Evolutionary conservation across 352 stramenopile species (phyloP).

Genomic region (Pythium grandisporangium): DNA sequence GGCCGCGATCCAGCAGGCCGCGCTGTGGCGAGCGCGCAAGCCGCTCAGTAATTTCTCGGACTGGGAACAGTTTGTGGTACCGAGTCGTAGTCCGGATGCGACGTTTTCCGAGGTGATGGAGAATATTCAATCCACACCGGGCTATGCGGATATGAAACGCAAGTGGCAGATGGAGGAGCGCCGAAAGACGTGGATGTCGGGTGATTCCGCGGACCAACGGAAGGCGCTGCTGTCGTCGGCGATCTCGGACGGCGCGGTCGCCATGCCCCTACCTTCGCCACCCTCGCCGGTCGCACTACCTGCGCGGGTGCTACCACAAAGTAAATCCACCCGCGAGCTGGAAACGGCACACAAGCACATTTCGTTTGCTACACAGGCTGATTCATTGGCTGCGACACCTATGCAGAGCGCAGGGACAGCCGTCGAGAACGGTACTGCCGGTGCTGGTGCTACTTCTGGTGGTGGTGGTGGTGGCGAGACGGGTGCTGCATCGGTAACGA

Average conservation of each 20-base stretch:
- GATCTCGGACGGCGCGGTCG: too few relatives aligned
- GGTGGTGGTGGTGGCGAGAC: too few relatives aligned
- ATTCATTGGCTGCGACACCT: too few relatives aligned
- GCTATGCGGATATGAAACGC: constrained; percentile 33
- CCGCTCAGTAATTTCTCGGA: constrained; percentile 58
- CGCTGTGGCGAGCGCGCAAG: constrained; percentile 69
- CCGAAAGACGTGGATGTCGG: constrained; percentile 68
- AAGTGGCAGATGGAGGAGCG: constrained; percentile 51
- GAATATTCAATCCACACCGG: constrained; percentile 32
- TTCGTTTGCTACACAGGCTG: too few relatives aligned
- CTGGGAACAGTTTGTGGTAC: constrained; percentile 52
- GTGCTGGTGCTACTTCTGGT: too few relatives aligned
- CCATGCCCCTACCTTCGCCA: too few relatives aligned
- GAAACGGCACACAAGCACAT: constrained; percentile 16
- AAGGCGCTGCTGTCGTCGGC: constrained; percentile 15
- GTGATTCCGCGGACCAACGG: constrained; percentile 15
- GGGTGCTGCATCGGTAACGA: too few relatives aligned
- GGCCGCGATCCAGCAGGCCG: constrained; percentile 61
- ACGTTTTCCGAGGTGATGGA: constrained; percentile 75
- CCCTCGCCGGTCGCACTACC: too few relatives aligned
- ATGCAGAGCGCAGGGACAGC: too few relatives aligned
- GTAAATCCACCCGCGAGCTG: constrained; percentile 12
- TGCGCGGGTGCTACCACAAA: constrained; percentile 7
- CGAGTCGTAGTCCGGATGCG: constrained; percentile 36
- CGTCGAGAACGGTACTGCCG: too few relatives aligned